These are phyloP conservation scores for Paramecium caudatum DNA, from an alignment of 73 alveolate species.

Conservation along the genomic window DNA sequence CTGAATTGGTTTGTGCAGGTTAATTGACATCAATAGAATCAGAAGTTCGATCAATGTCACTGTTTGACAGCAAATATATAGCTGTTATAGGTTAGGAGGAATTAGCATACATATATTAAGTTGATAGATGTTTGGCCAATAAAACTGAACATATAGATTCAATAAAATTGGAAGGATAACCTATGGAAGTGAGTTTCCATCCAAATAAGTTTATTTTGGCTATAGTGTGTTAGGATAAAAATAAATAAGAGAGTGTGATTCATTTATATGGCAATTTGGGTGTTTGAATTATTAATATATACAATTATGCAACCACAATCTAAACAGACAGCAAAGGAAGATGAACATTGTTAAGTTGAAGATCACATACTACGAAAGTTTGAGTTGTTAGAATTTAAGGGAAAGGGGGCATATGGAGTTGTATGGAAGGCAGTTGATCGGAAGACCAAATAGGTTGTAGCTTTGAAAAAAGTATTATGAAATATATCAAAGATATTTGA, in stretches of 20 bases:
- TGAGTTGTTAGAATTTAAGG: slow-evolving; percentile 85
- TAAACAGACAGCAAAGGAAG: slow-evolving; percentile 30
- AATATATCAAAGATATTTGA: slow-evolving; percentile 77
- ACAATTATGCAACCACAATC: slow-evolving; percentile 24
- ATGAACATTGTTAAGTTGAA: slow-evolving; percentile 72
- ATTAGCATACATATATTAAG: slow-evolving; percentile 25
- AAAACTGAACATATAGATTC: slow-evolving; percentile 43
- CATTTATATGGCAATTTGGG: slow-evolving; percentile 67
- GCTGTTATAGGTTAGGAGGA: slow-evolving; percentile 61
- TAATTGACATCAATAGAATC: background rate
- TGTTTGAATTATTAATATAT: slow-evolving; percentile 29
- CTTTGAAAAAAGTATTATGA: slow-evolving; percentile 86
- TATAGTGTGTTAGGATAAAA: slow-evolving; percentile 47
- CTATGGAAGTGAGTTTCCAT: slow-evolving; percentile 36
- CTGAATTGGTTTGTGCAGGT: slow-evolving; percentile 53
- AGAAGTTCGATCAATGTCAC: background rate
- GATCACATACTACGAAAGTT: slow-evolving; percentile 83
- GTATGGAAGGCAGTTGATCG: slow-evolving; percentile 90
- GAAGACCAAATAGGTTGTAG: slow-evolving; percentile 86
- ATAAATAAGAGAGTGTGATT: slow-evolving; percentile 64
- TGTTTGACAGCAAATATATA: slow-evolving; percentile 27
- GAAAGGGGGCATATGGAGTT: slow-evolving; percentile 94
- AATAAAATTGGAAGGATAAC: slow-evolving; percentile 49
- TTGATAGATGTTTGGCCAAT: slow-evolving; percentile 31
- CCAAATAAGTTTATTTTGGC: slow-evolving; percentile 25